Conservation (phyloP, 768 basidiomycete species). For the Leccinellum luteum region DNA sequence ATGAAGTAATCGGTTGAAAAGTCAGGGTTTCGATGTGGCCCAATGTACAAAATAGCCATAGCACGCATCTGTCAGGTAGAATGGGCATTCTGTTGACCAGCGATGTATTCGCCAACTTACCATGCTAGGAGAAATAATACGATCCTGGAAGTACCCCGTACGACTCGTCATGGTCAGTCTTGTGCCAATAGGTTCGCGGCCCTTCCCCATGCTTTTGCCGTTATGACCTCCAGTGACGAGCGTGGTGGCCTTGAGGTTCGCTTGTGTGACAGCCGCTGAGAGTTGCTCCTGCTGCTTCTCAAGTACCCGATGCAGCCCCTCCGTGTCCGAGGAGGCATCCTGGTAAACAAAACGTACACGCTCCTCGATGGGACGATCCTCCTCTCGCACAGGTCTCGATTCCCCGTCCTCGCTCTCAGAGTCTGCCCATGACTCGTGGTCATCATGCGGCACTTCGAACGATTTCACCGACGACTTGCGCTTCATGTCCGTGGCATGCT, state of each 20-base stretch:
- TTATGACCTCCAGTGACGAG: slow-evolving; percentile 32
- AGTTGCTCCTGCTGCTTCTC: slow-evolving; percentile 53
- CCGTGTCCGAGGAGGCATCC: slow-evolving; percentile 13
- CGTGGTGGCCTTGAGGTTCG: slow-evolving; percentile 44
- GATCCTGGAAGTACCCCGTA: slow-evolving; percentile 90
- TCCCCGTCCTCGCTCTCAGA: slow-evolving; percentile 51
- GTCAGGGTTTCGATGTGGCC: slow-evolving; percentile 90
- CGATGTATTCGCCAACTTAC: slow-evolving; percentile 46
- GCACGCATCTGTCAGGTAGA: slow-evolving; percentile 86
- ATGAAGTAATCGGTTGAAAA: slow-evolving; percentile 94
- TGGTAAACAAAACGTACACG: slow-evolving; percentile 63
- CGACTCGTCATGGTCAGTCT: slow-evolving; percentile 93
- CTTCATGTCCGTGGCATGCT: slow-evolving; percentile 23
- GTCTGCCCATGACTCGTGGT: slow-evolving; percentile 53
- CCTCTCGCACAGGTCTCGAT: slow-evolving; percentile 49
- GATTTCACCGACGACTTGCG: slow-evolving; percentile 30
- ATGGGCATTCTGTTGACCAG: slow-evolving; percentile 6
- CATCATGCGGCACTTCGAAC: slow-evolving; percentile 31
- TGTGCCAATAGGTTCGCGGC: slow-evolving; percentile 72
- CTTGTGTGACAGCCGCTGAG: slow-evolving; percentile 49
- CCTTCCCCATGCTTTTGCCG: slow-evolving; percentile 31
- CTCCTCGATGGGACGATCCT: slow-evolving; percentile 73
- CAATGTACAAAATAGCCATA: slow-evolving; percentile 97
- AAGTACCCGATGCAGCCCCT: slow-evolving; percentile 23
- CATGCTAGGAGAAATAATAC: slow-evolving; percentile 95